Percentiles rank a stretch among this genome's conserved stretches.
Evolutionary conservation across 768 basidiomycete species (phyloP).

Genomic region (Leccinum imitatum): DNA sequence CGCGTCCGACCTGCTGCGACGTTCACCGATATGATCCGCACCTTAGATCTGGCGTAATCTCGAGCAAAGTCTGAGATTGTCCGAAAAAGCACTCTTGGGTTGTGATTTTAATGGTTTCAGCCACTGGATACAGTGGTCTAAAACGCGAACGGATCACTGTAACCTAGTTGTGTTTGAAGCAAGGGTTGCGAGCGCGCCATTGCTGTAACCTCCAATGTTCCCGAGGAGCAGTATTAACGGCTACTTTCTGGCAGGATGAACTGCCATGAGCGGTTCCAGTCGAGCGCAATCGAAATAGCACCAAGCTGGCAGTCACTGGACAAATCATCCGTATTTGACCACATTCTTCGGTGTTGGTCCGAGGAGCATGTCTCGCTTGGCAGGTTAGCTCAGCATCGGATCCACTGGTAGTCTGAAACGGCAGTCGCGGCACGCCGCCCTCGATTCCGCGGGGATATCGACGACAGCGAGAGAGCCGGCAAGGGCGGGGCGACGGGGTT

Average conservation of each 20-base stretch:
- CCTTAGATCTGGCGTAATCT: not conserved
- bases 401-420: constrained; percentile 43
- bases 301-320: constrained; percentile 83
- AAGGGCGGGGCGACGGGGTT: too few species aligned
- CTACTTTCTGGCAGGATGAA: constrained; percentile 56
- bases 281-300: constrained; percentile 83
- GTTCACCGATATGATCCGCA: too few species aligned
- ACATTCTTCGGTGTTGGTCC: constrained; percentile 43
- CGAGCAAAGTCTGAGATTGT: not conserved
- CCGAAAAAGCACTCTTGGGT: constrained; percentile 3
- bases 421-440: not conserved
- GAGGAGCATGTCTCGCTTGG: constrained; percentile 33
- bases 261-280: constrained; percentile 98
- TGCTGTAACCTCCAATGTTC: constrained; percentile 66
- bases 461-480: too few species aligned
- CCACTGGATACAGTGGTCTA: constrained; percentile 33
- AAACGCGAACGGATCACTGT: constrained; percentile 22
- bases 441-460: not conserved
- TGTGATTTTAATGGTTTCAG: constrained; percentile 20
- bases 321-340: constrained; percentile 73
- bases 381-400: constrained; percentile 75
- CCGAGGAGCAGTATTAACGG: constrained; percentile 77
- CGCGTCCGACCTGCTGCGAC: too few species aligned
- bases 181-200: constrained; percentile 59
- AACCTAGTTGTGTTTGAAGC: constrained; percentile 39